Evolutionary conservation across 208 protist species (phyloP).

Genomic region (Crithidia acanthocephali): DNA sequence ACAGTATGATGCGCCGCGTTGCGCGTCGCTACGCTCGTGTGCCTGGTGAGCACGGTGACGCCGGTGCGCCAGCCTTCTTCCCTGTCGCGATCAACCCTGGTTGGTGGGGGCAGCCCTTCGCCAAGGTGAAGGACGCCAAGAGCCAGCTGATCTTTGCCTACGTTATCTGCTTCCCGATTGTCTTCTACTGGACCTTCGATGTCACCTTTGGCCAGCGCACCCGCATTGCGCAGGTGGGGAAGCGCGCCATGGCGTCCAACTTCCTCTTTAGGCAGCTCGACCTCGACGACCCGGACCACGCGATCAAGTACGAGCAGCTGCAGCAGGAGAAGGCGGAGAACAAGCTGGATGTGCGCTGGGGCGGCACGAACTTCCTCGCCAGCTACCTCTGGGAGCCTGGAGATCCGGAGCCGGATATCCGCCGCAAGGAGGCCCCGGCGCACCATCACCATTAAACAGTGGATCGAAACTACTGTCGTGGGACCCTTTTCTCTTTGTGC

Average conservation of each 20-base stretch:
- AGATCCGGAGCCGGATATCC: constrained; percentile 88
- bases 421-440: constrained; percentile 69
- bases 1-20: constrained; percentile 86
- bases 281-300: constrained; percentile 89
- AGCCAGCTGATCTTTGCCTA: constrained; percentile 74
- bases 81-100: constrained; percentile 89
- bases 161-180: constrained; percentile 69
- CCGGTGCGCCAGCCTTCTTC: constrained; percentile 79
- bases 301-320: constrained; percentile 87
- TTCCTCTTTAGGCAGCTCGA: constrained; percentile 85
- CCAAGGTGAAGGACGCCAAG: constrained; percentile 84
- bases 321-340: constrained; percentile 84
- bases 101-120: constrained; percentile 90
- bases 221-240: constrained; percentile 74
- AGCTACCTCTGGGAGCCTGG: constrained; percentile 91
- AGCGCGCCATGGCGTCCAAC: constrained; percentile 78
- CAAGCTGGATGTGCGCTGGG: constrained; percentile 88
- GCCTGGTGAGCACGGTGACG: constrained; percentile 86
- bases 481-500: no score
- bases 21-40: constrained; percentile 86
- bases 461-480: no score
- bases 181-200: constrained; percentile 83
- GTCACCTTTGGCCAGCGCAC: constrained; percentile 75
- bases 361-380: constrained; percentile 88
- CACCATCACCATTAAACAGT: constrained; percentile 41